These are phyloP conservation scores for Yarrowia yakushimensis DNA, from an alignment of 805 yeast genomes.

Conservation along the genomic window DNA sequence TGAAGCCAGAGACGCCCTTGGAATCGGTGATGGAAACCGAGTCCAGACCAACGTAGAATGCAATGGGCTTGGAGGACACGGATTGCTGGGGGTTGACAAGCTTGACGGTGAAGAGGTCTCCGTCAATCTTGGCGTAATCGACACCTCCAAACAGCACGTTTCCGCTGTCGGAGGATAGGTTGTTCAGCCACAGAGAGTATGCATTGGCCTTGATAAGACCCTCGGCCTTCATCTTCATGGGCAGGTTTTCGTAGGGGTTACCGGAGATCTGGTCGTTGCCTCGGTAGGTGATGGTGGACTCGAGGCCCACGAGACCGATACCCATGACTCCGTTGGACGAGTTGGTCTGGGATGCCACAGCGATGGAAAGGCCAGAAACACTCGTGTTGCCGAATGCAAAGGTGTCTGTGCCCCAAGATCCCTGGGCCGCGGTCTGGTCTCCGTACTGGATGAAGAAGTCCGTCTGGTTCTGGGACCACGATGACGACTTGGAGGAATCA, in stretches of 20 bases:
- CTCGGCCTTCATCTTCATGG: slow-evolving; percentile 51
- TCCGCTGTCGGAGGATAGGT: slow-evolving; percentile 38
- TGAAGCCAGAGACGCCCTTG: slow-evolving; percentile 17
- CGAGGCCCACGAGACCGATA: slow-evolving; percentile 39
- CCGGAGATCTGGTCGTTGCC: slow-evolving; percentile 27
- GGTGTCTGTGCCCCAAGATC: slow-evolving; percentile 60
- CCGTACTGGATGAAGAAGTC: slow-evolving; percentile 37
- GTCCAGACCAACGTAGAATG: slow-evolving; percentile 30
- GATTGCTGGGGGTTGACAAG: slow-evolving; percentile 31
- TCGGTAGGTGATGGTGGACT: slow-evolving; percentile 32
- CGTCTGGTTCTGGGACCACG: slow-evolving; percentile 30
- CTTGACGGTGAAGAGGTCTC: slow-evolving; percentile 39
- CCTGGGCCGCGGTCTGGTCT: slow-evolving; percentile 52
- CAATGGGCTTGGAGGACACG: slow-evolving; percentile 27
- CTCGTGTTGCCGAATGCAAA: slow-evolving; percentile 50
- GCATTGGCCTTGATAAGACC: slow-evolving; percentile 44
- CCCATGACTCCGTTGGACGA: slow-evolving; percentile 55
- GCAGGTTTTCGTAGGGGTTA: slow-evolving; percentile 56
- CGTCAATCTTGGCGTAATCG: slow-evolving; percentile 44
- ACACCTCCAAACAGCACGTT: slow-evolving; percentile 46
- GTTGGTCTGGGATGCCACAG: slow-evolving; percentile 64
- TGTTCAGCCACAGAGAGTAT: slow-evolving; percentile 48
- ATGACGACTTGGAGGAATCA: slow-evolving; percentile 34
- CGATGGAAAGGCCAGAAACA: slow-evolving; percentile 58
- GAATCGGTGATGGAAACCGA: slow-evolving; percentile 25